A percentile compares a stretch with the other conserved stretches of the same genome.
Conservation (phyloP, 2,329 filamentous ascomycete species). For the Leptographium flavum region DNA sequence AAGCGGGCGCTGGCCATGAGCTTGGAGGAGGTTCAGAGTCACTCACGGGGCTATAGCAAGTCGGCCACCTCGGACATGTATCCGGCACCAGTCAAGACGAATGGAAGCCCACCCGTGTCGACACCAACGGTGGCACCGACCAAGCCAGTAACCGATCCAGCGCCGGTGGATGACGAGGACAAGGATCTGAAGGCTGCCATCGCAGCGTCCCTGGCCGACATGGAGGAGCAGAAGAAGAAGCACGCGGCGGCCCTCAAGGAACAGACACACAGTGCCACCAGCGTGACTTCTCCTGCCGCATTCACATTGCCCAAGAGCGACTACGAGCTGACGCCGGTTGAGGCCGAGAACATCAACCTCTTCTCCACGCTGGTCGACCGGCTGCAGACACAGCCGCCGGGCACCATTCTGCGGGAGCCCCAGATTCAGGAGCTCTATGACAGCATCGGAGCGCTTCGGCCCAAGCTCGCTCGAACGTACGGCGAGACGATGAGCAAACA, state of each 20-base stretch:
- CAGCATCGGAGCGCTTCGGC: constrained; percentile 82
- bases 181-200: constrained; percentile 89
- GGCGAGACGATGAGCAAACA: constrained; percentile 99
- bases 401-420: constrained; percentile 89
- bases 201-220: constrained; percentile 83
- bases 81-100: constrained; percentile 16
- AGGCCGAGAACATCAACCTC: constrained; percentile 94
- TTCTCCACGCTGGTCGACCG: constrained; percentile 91
- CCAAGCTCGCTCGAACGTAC: constrained; percentile 88
- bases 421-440: constrained; percentile 98
- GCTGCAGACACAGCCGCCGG: constrained; percentile 84
- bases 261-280: constrained; percentile 45
- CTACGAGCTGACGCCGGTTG: constrained; percentile 83
- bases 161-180: constrained; percentile 42
- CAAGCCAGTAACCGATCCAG: not conserved
- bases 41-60: constrained; percentile 58
- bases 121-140: constrained; percentile 7
- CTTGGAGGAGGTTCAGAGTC: constrained; percentile 75
- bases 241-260: constrained; percentile 75
- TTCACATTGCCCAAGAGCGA: constrained; percentile 67
- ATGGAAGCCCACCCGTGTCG: constrained; percentile 18
- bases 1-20: constrained; percentile 95
- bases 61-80: constrained; percentile 19
- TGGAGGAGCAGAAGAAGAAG: constrained; percentile 94
- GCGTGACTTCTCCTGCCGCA: constrained; percentile 32